Base-by-base conservation (phyloP, 176 grass and related monocot species). In the Dactylis glomerata region DNA sequence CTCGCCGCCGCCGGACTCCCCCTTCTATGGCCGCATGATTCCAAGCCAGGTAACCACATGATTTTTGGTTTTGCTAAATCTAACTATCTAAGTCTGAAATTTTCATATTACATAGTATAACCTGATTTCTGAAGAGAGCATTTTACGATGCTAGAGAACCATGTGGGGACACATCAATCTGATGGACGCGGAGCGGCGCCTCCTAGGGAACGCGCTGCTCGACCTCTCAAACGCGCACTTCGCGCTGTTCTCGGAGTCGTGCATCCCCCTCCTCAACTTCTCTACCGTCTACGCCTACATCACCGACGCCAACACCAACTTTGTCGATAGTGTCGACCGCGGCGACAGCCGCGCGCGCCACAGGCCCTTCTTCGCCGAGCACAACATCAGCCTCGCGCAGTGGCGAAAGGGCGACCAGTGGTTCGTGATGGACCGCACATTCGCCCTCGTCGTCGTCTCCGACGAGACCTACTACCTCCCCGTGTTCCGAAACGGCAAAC, bases 321-420 rank as follows among this genome's bases (percentile, higher is more conserved):
- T 86, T 51, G 91, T 96, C 2, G 91, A 90, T 41, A 82, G 86
- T 71, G 89, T 89, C 34, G 77, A 88, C 42, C 80, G 89, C 49
- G 62, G 40, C 68, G 85, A 82, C 49, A 87, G 91, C 55, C 79
- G 78, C 1, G 89, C 44, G 14, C 84, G 95, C 23, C 94, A 95
- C 85, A 46, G 75, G 6, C 27, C 54, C 0, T 79, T 54, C 50
- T 90, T 86, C 84, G 83, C 84, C 32, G 46, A 51, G 4, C 90
- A 82, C 6, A 81, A 84, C 52, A 90, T 84, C 83, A 87, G 50
- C 78, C 52, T 42, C 33, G 44, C 68, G 46, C 89, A 81, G 69
- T 96, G 94, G 94, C 81, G 94, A 51, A 96, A 96, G 81, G 94
- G 94, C 3, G 56, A 89, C 17, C 91, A 96, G 84, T 96, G 91